phyloP scores from a whole-genome alignment of 768 basidiomycete genomes.

The Myochromella boudieri region DNA sequence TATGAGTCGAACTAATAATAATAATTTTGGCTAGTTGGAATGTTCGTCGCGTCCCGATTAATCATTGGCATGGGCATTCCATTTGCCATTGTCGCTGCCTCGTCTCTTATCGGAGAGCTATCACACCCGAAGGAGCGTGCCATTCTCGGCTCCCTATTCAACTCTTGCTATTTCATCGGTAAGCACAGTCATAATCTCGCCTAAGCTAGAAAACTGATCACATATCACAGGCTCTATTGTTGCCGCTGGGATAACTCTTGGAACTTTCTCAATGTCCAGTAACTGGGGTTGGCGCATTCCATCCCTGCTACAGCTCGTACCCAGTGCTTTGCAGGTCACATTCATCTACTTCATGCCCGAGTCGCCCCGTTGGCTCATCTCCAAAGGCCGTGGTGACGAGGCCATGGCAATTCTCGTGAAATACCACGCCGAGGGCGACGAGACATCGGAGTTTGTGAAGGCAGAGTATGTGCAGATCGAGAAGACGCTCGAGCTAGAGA shows the following conservation, averaged over 20 bases:
- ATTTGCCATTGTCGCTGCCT: constrained; percentile 63
- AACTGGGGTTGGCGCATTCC: constrained; percentile 75
- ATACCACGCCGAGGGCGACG: constrained; percentile 63
- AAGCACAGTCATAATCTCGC: background rate
- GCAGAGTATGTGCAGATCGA: constrained; percentile 60
- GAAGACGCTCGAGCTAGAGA: constrained; percentile 52
- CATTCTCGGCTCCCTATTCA: constrained; percentile 61
- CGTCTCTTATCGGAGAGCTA: constrained; percentile 67
- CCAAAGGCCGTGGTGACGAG: constrained; percentile 51
- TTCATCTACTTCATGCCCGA: constrained; percentile 64
- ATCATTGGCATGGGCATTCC: constrained; percentile 60
- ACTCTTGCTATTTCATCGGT: constrained; percentile 63
- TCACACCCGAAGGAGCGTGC: constrained; percentile 72
- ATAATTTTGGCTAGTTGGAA: constrained; percentile 44
- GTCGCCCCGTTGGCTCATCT: constrained; percentile 65
- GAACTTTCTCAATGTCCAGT: constrained; percentile 57
- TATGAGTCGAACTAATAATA: background rate
- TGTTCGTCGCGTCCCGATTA: constrained; percentile 58
- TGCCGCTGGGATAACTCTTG: constrained; percentile 60
- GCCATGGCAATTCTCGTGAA: constrained; percentile 48
- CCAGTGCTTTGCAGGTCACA: constrained; percentile 49
- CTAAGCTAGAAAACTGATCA: background rate
- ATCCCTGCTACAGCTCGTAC: constrained; percentile 56
- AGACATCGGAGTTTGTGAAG: constrained; percentile 51
- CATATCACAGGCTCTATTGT: constrained; percentile 47